phyloP scores from a whole-genome alignment of 306 rosid genomes.

The Vicia faba region DNA sequence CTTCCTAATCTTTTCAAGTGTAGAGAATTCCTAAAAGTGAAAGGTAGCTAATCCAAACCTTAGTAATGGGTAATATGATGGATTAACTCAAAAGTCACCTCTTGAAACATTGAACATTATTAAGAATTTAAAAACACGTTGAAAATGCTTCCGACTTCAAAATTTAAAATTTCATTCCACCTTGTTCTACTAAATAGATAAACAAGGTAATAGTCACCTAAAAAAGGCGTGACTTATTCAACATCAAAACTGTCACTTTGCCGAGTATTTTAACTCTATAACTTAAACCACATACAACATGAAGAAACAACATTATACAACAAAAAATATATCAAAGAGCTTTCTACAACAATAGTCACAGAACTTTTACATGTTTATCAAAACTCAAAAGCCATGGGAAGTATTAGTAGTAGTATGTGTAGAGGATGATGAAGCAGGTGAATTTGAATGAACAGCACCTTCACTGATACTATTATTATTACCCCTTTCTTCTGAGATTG shows the following conservation, averaged over 20 bases:
- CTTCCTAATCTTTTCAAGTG: too few relatives aligned
- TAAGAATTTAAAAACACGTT: not conserved
- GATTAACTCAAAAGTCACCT: not conserved
- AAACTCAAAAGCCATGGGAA: conserved; percentile 47
- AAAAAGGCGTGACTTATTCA: conserved; percentile 41
- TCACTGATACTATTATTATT: conserved; percentile 45
- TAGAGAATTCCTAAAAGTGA: too few relatives aligned
- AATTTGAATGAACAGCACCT: conserved; percentile 56
- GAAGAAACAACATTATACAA: conserved; percentile 10
- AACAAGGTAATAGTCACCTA: conserved; percentile 19
- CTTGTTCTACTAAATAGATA: conserved; percentile 28
- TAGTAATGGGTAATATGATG: too few relatives aligned
- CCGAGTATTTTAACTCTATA: conserved; percentile 40
- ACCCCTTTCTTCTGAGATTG: conserved; percentile 55
- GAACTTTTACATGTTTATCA: conserved; percentile 37
- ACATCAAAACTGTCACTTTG: conserved; percentile 48
- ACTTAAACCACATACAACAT: conserved; percentile 33
- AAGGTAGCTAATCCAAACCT: too few relatives aligned
- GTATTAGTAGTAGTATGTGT: conserved; percentile 56
- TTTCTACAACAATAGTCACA: conserved; percentile 45
- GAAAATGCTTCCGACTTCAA: conserved; percentile 13
- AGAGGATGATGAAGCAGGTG: conserved; percentile 77
- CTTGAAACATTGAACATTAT: not conserved
- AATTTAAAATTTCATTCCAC: conserved; percentile 27
- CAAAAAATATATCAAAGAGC: conserved; percentile 31